Base-by-base conservation (phyloP, 345 rosid genomes). In the Populus tremula region DNA sequence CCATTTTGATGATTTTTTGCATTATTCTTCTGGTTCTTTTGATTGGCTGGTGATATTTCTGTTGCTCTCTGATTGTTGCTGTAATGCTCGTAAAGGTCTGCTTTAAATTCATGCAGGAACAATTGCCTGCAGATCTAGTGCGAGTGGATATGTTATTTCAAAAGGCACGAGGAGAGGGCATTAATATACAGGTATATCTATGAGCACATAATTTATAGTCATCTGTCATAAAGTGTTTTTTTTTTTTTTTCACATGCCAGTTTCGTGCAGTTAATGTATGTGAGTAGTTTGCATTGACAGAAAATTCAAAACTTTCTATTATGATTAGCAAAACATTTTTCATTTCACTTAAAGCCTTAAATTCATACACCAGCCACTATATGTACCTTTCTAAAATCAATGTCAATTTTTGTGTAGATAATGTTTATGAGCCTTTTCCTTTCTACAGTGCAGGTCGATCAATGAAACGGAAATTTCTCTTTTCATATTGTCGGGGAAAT, bases 381-480 rank as follows among this genome's bases (percentile, higher is more conserved):
- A 33, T 54, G 1, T 6, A 31, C 66, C 43, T 35, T 36, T 72
- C 66, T 14, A 11, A 41, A 20, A 31, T 54, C 12, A 56, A 47
- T 27, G 14, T 23, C 31, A 13, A 49, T 69, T 33, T 71, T 71
- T 18, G 5, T 73, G 33, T 75, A 49, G 56, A 68, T 77, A 82
- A 47, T 72, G 78, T 69, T 75, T 80, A 76, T 75, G 78, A 84
- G 74, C 85, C 78, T 79, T 80, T 72, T 84, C 73, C 73, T 75
- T 87, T 81, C 70, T 83, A 88, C 98, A 96, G 99, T 90, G 93
- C 93, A 91, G 97, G 82, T 91, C 98, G 70, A 86, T 96, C 81
- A 76, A 73, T 65, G 87, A 84, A 82, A 83, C 86, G 65, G 94
- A 96, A 80, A 87, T 96, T 77, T 86, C 97, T 70, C 83, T 69